Evolutionary conservation across 345 rosid genomes (phyloP), one percentile per base, ranked within the genome.

Genomic region (Acer yangbiense): DNA sequence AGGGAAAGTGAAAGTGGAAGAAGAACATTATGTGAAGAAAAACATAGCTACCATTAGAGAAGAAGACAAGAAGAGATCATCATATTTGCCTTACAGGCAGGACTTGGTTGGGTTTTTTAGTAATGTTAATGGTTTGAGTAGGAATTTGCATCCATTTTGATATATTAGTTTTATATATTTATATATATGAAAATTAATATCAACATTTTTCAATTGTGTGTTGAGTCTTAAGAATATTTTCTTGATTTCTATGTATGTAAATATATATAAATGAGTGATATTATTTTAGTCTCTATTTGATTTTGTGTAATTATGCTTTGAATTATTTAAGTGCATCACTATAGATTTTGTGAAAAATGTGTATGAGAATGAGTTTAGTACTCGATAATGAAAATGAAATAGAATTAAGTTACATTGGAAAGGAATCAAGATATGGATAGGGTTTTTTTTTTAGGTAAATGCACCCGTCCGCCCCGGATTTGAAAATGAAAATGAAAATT

Each of bases 141-240:
- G 84, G 78, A 90, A 89, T 79, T 78, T 92, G 79, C 89, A 76
- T 82, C 91, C 90, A 12, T 90, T 89, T 71, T 89, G 78, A 90
- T 29, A 29, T 29, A 29, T 29, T 2, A 29, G 32, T 29, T 27
- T 27, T 27, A 27, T 27, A 76, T 65, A 75, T 72, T 16, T 10
- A 1, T 21, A 29, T 57, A 3, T 27, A 41, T 41, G 39, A 35
- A 5, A 5, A 18, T 4, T 6, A 14, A 29, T 29, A 2, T 0
- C 21, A 8, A 11, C 72, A 50, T 3, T 50, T 76, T 35, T 35
- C 39, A 35, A 35, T 35, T 35, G 39, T 35, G 39, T 35, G 39
- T 35, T 35, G 39, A 35, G 6, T 35, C 39, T 35, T 35, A 35
- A 35, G 39, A 35, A 35, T 35, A 4, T 35, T 35, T 35, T 35